Percentiles rank a stretch among this genome's conserved stretches.
Conservation (phyloP, 129 eudicot genomes). For the Oenanthe sinensis region DNA sequence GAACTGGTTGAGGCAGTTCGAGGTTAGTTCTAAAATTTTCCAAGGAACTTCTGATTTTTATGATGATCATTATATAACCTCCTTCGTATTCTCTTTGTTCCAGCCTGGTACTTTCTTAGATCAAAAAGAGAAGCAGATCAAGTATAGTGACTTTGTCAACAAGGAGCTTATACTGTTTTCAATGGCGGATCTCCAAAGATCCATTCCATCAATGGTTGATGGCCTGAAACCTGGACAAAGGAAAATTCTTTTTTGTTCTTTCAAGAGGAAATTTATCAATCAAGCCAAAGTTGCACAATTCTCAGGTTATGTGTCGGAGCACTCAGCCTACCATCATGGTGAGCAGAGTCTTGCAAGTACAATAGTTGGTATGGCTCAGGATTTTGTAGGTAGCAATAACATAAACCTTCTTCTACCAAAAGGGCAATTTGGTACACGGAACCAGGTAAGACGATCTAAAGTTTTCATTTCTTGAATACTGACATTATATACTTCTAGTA, state of each 20-base stretch:
- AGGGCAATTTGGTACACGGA: conserved; percentile 90
- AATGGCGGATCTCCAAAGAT: conserved; percentile 83
- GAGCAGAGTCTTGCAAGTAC: conserved; percentile 80
- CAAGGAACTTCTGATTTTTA: not conserved
- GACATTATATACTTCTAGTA: not conserved
- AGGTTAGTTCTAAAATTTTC: conserved; percentile 32
- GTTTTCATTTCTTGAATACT: not conserved
- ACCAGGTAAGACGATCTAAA: conserved; percentile 39
- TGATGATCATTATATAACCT: not conserved
- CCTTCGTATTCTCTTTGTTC: conserved; percentile 9
- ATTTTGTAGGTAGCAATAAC: conserved; percentile 79
- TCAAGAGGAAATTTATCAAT: conserved; percentile 59
- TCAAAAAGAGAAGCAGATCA: conserved; percentile 54
- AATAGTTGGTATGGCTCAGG: conserved; percentile 91
- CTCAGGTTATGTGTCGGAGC: conserved; percentile 80
- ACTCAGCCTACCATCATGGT: conserved; percentile 94
- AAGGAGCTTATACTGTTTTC: conserved; percentile 86
- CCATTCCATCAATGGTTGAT: conserved; percentile 89
- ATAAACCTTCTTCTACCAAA: conserved; percentile 65
- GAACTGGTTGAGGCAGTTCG: conserved; percentile 77
- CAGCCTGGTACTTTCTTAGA: conserved; percentile 85
- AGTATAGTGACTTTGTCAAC: conserved; percentile 82
- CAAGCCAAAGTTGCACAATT: conserved; percentile 87
- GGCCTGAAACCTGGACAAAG: conserved; percentile 95
- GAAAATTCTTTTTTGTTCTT: conserved; percentile 80